Evolutionary conservation across 345 rosid genomes (phyloP), one percentile per base, ranked within the genome.

Genomic region (Lepidium sativum): DNA sequence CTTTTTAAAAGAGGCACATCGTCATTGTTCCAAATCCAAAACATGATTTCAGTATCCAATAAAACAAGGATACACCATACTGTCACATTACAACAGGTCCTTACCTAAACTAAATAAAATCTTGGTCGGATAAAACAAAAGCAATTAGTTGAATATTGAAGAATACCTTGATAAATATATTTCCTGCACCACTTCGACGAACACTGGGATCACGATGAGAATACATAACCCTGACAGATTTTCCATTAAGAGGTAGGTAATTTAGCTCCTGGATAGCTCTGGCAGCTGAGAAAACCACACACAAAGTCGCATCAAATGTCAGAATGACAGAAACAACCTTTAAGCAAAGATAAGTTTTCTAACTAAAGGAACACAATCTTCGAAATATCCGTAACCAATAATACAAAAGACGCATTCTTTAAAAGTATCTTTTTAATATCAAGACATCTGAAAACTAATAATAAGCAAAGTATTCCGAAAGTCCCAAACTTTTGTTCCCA

Each of bases 141-240:
- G 5, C 29, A 58, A 44, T 33, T 16, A 6, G 1, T 39, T 11
- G 3, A 23, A 32, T 7, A 41, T 16, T 42, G 27, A 54, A 12
- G 13, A 41, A 16, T 79, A 86, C 97, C 97, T 88, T 88, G 63
- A 94, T 90, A 58, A 84, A 94, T n/a, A 94, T 94, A 68, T 94
- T 94, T 32, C 99, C 97, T n/a, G 95, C 61, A 37, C 99, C 99
- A 83, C 97, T 90, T 75, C 78, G 84, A 52, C 88, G 89, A 68
- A 81, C 56, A 55, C 83, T 85, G 7, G 91, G 87, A 61, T 86
- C 92, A 23, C 92, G 88, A 53, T 81, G 92, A 47, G 97, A 92
- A 71, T 84, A 86, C 97, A 87, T 87, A 38, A 92, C 68, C 80
- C 98, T 81, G 15, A 92, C 80, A 32, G 91, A 80, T 54, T 74